phyloP scores from a whole-genome alignment of 306 rosid genomes.

The Dalbergia cultrata region DNA sequence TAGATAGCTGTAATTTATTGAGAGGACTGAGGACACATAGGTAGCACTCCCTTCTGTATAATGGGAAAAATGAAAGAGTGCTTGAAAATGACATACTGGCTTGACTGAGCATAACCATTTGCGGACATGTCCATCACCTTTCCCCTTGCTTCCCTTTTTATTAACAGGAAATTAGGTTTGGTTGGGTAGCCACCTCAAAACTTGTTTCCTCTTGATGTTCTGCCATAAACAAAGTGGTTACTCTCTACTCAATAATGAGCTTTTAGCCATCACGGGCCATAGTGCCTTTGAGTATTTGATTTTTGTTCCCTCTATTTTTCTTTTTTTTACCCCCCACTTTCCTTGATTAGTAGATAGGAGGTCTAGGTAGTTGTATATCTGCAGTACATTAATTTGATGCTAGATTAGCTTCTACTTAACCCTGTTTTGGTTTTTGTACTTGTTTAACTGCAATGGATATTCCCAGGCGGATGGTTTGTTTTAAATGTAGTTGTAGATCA shows the following conservation, averaged over 20 bases:
- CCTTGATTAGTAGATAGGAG: neutral
- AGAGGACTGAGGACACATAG: neutral
- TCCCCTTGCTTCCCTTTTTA: neutral
- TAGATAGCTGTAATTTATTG: neutral
- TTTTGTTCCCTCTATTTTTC: neutral
- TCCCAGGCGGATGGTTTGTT: constrained; percentile 2
- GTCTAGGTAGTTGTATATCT: neutral
- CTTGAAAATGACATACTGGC: neutral
- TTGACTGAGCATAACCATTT: constrained; percentile 4
- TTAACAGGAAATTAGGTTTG: neutral
- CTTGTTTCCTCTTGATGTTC: neutral
- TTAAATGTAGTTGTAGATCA: neutral
- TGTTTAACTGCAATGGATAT: constrained; percentile 7
- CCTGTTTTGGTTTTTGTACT: constrained; percentile 8
- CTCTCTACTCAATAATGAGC: neutral
- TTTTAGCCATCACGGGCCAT: neutral
- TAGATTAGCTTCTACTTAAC: constrained; percentile 3
- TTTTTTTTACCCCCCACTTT: neutral
- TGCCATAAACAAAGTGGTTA: neutral
- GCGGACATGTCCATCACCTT: neutral
- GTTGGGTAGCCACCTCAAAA: neutral
- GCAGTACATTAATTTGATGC: constrained; percentile 1
- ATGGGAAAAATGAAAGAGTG: neutral
- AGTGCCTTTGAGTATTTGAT: neutral
- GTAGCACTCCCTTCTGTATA: neutral